Evolutionary conservation across 495 filamentous ascomycete species (phyloP), one percentile per base, ranked within the genome.

Genomic region (Cenococcum geophilum): DNA sequence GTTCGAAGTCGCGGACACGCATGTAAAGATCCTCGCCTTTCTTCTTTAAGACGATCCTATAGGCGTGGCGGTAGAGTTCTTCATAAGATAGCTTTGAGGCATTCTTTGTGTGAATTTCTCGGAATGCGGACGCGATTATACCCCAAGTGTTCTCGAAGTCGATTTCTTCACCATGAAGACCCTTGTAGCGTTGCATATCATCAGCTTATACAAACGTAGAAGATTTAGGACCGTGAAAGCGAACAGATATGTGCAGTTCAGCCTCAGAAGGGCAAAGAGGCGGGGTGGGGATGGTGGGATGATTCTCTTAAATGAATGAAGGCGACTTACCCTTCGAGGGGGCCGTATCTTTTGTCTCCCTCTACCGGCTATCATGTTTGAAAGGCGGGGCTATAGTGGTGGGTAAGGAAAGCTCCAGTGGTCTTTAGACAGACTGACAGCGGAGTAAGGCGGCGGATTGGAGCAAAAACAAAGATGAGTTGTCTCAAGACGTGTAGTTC

Each of bases 51-150:
- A 97, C 92, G n/a, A 97, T 87, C 73, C 89, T 89, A 73, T 99
- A 99, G n/a, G 89, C 89, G 52, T 88, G 89, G 40, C 95, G 89
- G 75, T 99, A 99, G 0, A 97, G 82, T 60, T 92, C 86, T 74
- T 99, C 95, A 75, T 96, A 99, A 1, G 92, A 96, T 3, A 99
- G 81, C 3, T 79, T 74, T 11, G 91, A 95, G 57, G 90, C 91
- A 72, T 97, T 92, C 72, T 95, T 92, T 18, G 82, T 89, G 73
- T 97, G 90, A 42, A 99, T 97, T 68, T 95, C 88, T 55, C 72
- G 78, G 23, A 97, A 78, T 9, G 93, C 89, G 4, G 82, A 77
- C 0, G 82, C 77, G 1, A 99, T 80, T 11, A 83, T 79, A 0
- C 76, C 75, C 95, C 95, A 99, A 55, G 84, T 86, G 0, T 78